These are phyloP conservation scores for Blastobotrys robertii DNA, from an alignment of 805 yeast species.

Conservation along the genomic window DNA sequence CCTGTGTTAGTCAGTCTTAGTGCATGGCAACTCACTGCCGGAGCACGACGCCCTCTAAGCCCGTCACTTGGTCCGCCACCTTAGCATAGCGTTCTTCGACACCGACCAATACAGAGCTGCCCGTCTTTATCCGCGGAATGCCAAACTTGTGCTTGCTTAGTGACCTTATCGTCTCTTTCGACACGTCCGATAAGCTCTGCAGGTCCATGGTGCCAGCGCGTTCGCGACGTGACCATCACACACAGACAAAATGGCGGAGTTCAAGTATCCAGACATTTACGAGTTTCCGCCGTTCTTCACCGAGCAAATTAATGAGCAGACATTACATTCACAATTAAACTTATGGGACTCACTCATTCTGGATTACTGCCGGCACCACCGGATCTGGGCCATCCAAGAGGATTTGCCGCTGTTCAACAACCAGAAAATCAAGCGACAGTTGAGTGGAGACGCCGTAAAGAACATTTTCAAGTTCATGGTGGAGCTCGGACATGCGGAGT, in stretches of 20 bases:
- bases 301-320: slow-evolving; percentile 72
- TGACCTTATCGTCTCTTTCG: slow-evolving; percentile 1
- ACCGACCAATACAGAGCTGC: too few relatives aligned
- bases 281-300: slow-evolving; percentile 90
- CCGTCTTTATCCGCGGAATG: slow-evolving; percentile 5
- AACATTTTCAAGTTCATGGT: slow-evolving; percentile 53
- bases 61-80: too few relatives aligned
- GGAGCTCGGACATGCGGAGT: slow-evolving; percentile 45
- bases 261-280: slow-evolving; percentile 43
- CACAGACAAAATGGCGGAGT: slow-evolving; percentile 1
- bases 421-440: slow-evolving; percentile 28
- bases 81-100: too few relatives aligned
- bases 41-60: too few relatives aligned
- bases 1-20: too few relatives aligned
- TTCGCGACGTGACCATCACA: neutral
- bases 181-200: neutral
- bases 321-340: slow-evolving; percentile 65
- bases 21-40: too few relatives aligned
- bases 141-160: slow-evolving; percentile 8
- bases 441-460: slow-evolving; percentile 44
- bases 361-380: slow-evolving; percentile 46
- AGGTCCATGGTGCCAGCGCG: neutral
- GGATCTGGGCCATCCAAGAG: slow-evolving; percentile 44
- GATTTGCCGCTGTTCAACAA: slow-evolving; percentile 27
- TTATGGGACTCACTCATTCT: slow-evolving; percentile 66